These are phyloP conservation scores for Neonectria ditissima DNA, from an alignment of 2,329 filamentous ascomycete genomes.

Conservation along the genomic window DNA sequence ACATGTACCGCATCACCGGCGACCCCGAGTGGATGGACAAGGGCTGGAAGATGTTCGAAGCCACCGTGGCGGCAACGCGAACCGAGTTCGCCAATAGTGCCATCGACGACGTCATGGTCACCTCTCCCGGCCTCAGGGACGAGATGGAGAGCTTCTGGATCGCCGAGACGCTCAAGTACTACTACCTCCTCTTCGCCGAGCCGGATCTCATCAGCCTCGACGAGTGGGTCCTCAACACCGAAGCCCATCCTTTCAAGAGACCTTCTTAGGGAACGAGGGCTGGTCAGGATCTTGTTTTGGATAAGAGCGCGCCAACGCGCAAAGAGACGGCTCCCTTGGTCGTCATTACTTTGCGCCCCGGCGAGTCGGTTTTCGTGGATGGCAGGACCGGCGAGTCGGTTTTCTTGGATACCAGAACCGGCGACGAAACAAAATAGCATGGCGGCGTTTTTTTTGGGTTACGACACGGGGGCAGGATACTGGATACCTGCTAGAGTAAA, in stretches of 20 bases:
- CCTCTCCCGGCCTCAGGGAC: conserved; percentile 61
- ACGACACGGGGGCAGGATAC: conserved; percentile 5
- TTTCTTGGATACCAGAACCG: conserved; percentile 19
- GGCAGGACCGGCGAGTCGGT: conserved; percentile 9
- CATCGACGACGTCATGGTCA: conserved; percentile 70
- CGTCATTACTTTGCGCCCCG: conserved; percentile 1
- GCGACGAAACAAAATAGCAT: conserved; percentile 7
- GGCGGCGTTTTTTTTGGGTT: conserved; percentile 24
- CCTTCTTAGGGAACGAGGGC: conserved; percentile 46
- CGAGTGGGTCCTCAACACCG: conserved; percentile 75
- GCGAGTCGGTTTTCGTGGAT: conserved; percentile 15
- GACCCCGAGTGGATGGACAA: conserved; percentile 80
- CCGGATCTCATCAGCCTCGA: conserved; percentile 75
- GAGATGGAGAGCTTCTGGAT: conserved; percentile 92
- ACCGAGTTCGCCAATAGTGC: conserved; percentile 78
- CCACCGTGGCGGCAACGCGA: conserved; percentile 74
- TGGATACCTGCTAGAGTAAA: conserved; percentile 8
- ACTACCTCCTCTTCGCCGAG: conserved; percentile 82
- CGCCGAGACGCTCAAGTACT: conserved; percentile 92
- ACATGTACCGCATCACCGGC: conserved; percentile 91
- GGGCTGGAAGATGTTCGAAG: conserved; percentile 87
- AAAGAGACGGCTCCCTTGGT: not conserved
- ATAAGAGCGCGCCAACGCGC: conserved; percentile 1
- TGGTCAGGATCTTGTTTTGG: conserved; percentile 5
- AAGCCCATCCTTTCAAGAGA: conserved; percentile 69